Evolutionary conservation across 352 stramenopile genomes (phyloP), one percentile per base, ranked within the genome.

Genomic region (Phytophthora sojae): DNA sequence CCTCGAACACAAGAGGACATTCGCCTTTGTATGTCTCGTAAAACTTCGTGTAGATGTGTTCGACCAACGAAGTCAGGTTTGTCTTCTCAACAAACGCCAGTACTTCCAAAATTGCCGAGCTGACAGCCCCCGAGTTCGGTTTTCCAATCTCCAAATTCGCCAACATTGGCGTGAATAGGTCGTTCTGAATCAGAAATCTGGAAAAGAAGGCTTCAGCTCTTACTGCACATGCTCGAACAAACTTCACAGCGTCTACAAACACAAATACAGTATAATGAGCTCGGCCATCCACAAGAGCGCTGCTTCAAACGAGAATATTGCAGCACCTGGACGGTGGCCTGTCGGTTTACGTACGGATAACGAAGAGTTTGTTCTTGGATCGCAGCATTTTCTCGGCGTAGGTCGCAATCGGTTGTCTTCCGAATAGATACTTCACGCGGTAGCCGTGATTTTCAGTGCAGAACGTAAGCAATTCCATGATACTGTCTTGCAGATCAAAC

Each of bases 391-490:
- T 81, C 17, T 87, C 81, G 0, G 88, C 74, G 39, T 93, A 94
- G 12, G 81, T 81, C 1, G 85, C 86, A 58, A 96, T 89, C 4
- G 89, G 87, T 57, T 93, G 86, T 15, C 86, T 79, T 45, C 87
- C 89, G 55, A 96, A 94, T 26, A 96, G 70, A 78, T 96, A 96
- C 67, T 96, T 96, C 54, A 96, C 81, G 39, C 89, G 87, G 69
- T 96, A 96, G 5, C 89, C 87, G 50, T 96, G 89, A 23, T 83
- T 86, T 68, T 94, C 82, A 0, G 88, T 94, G 76, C 85, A 95
- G 59, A 96, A 93, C n/a, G 89, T 93, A 14, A 96, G 76, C 17
- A 96, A 66, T 62, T 96, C 89, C 75, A 94, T 88, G 63, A 94
- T 92, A 64, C 86, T 91, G 59, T 92, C 89, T 70, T 94, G 86